A percentile compares a stretch with the other conserved stretches of the same genome.
These are phyloP conservation scores for Laguncularia racemosa DNA, from an alignment of 345 rosid genomes.

Conservation along the genomic window DNA sequence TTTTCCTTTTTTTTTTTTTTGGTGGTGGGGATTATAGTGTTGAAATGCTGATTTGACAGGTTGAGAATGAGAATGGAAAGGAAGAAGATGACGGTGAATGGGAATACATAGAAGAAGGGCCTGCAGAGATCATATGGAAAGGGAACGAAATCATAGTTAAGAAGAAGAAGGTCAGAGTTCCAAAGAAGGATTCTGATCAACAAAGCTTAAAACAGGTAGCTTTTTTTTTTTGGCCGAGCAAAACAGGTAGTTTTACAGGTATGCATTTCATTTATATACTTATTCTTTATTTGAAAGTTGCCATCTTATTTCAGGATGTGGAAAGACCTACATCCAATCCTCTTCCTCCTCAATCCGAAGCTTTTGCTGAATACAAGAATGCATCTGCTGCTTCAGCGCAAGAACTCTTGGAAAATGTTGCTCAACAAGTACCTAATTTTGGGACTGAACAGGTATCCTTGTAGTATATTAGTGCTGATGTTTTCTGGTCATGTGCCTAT, in stretches of 20 bases:
- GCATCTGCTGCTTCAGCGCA: slow-evolving; percentile 43
- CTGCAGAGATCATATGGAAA: slow-evolving; percentile 83
- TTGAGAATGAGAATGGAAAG: slow-evolving; percentile 5
- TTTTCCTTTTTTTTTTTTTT: too few species aligned
- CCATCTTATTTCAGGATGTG: slow-evolving; percentile 36
- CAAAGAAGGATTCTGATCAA: slow-evolving; percentile 33
- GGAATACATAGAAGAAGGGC: slow-evolving; percentile 86
- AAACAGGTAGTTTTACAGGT: slow-evolving; percentile 37
- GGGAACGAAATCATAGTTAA: slow-evolving; percentile 80
- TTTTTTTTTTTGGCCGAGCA: too few species aligned
- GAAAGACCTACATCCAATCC: slow-evolving; percentile 91
- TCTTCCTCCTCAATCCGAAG: slow-evolving; percentile 75
- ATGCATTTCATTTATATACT: slow-evolving; percentile 4
- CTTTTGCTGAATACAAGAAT: slow-evolving; percentile 36
- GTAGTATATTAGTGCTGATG: slow-evolving; percentile 1
- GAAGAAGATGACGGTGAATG: slow-evolving; percentile 54
- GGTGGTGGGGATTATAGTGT: too few species aligned
- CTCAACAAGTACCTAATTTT: slow-evolving; percentile 84
- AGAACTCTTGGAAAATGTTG: slow-evolving; percentile 58
- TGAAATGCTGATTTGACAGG: slow-evolving; percentile 5
- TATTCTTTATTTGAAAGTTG: background rate
- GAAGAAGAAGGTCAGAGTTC: slow-evolving; percentile 76
- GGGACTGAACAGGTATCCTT: slow-evolving; percentile 80
- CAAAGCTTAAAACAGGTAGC: slow-evolving; percentile 40
- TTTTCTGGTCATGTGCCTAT: slow-evolving; percentile 1